phyloP scores from a whole-genome alignment of 148 eudicot genomes.

The Cornus florida region DNA sequence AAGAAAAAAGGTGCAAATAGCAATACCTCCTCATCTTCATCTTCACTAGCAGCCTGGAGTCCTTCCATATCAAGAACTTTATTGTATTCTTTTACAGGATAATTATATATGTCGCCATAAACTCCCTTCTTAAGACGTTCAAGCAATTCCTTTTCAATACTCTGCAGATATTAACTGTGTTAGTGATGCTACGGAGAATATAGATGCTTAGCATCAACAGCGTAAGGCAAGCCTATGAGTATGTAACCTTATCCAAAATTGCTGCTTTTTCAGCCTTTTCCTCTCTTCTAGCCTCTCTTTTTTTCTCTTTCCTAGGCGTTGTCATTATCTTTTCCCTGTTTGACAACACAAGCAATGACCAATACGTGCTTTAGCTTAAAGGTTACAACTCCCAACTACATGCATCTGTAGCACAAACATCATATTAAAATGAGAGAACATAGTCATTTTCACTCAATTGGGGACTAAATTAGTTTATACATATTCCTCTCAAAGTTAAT shows the following conservation, averaged over 20 bases:
- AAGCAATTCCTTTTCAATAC: conserved; percentile 78
- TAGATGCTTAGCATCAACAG: not conserved
- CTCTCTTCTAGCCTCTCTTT: conserved; percentile 76
- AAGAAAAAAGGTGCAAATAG: not conserved
- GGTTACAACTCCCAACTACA: not conserved
- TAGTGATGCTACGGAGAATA: not conserved
- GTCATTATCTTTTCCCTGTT: conserved; percentile 88
- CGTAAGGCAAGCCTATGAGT: not conserved
- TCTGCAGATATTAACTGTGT: conserved; percentile 45
- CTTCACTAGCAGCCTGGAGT: conserved; percentile 33
- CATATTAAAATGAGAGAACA: not conserved
- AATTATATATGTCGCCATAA: conserved; percentile 70
- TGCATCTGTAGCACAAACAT: not conserved
- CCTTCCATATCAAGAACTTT: conserved; percentile 41
- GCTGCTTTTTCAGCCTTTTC: conserved; percentile 93
- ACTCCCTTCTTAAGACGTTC: conserved; percentile 73
- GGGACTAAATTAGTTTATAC: too few species aligned
- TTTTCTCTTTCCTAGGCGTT: conserved; percentile 65
- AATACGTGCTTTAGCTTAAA: not conserved
- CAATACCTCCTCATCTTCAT: conserved; percentile 57
- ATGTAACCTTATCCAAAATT: conserved; percentile 56
- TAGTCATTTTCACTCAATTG: too few species aligned
- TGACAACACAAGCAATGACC: not conserved
- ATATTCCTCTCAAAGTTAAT: too few species aligned
- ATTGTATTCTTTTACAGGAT: conserved; percentile 35